Base-by-base conservation (phyloP, 768 basidiomycete species). In the Porpolomopsis calyptriformis region DNA sequence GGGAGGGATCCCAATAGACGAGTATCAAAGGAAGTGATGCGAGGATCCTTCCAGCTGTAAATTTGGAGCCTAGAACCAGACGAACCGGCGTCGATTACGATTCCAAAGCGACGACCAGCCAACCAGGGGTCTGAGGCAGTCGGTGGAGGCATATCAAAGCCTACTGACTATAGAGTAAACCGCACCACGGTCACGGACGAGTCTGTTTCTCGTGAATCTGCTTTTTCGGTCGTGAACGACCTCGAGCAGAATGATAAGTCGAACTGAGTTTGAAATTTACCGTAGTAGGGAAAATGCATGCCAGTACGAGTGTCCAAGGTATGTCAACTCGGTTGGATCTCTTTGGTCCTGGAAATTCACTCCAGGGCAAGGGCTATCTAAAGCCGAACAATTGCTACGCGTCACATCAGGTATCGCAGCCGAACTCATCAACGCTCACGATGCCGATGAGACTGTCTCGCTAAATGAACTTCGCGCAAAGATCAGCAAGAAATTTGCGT, bases 1-100 rank as follows among this genome's bases (percentile, higher is more conserved):
- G 91, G 91, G 37, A 98, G 64, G 2, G 69, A 65, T 49, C 75
- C 67, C 8, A 72, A 66, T 5, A 76, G 69, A 48, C 77, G 70
- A 46, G 76, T 70, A 14, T 73, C 69, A 36, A 80, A 69, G 2
- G 53, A 53, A 14, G 70, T 56, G 6, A 71, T 61, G 47, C 77
- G 72, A 18, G 93, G 84, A 61, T 97, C 84, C 52, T 76, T 76
- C 96, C 94, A 99, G 61, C 88, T 91, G 68, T 99, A 98, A 54
- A 98, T 90, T 62, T 97, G 93, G 27, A 97, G 69, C 45, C 96
- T 72, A 4, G 94, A 97, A 23, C 96, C 96, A 19, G 92, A 97
- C 61, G 92, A 96, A 50, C 96, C 96, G 59, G 96, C 96, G 70
- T 99, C 96, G 63, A 99, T 89, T 51, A 98, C 92, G 49, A 98